Evolutionary conservation across 306 rosid species (phyloP), one percentile per base, ranked within the genome.

Genomic region (Glycine latifolia): DNA sequence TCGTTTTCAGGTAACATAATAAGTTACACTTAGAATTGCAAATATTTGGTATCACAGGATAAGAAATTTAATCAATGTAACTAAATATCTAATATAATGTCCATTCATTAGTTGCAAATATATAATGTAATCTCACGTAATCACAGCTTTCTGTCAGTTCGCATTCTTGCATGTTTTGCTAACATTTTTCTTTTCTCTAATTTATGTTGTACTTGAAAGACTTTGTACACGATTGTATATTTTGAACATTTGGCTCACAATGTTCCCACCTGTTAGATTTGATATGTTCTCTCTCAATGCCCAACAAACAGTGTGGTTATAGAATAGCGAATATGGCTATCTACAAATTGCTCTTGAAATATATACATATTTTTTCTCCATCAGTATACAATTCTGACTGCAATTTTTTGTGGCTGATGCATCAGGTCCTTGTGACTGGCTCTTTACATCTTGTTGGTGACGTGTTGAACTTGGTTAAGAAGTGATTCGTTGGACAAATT

Each of bases 381-480:
- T 67, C 14, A 48, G 41, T 66, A 75, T 31, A 74, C 35, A 70
- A 6, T 44, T 87, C 82, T 85, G 52, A 71, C 48, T 48, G 55
- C 68, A 76, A 75, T 72, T 17, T 65, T 69, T 16, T 84, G 17
- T 86, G 78, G 62, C 7, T 83, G 75, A 71, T 71, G 12, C 54
- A 63, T 82, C 91, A 96, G 99, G 99, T 96, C 48, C 97, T 96
- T 67, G 99, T 96, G 43, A 92, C 98, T 5, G 98, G 99, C 75
- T 96, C 98, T 67, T 75, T 96, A 62, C 99, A 93, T 88, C 99
- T 96, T 75, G 92, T 93, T 83, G 99, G 99, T 50, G 99, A 96
- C 10, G 97, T 92, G 59, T 83, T 96, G 90, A 93, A 83, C 87
- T 86, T 91, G 70, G 88, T 89, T 59, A 96, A 87, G 91, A 89